Evolutionary conservation across 2,329 filamentous ascomycete species (phyloP).

Genomic region (Hypoxylon sp.): DNA sequence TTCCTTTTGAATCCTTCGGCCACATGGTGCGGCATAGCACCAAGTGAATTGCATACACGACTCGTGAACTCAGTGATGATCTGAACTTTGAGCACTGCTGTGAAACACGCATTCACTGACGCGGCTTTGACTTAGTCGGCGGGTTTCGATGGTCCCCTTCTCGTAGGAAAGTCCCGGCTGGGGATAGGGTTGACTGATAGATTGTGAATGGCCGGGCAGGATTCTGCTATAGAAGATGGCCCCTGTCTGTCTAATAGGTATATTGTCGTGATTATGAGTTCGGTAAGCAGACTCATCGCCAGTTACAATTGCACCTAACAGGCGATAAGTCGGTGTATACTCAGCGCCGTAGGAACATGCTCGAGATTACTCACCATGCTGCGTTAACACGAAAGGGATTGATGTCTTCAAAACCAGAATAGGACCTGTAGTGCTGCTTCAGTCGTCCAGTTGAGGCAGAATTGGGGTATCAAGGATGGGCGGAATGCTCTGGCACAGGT

Average conservation of each 20-base stretch:
- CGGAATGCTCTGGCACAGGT: background rate
- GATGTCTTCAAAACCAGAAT: background rate
- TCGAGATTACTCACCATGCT: background rate
- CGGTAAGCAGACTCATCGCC: background rate
- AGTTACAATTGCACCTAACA: background rate
- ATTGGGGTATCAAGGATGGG: background rate
- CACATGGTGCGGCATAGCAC: background rate
- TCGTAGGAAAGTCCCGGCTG: background rate
- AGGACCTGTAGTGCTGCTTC: background rate
- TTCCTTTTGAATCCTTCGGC: conserved; percentile 15
- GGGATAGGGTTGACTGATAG: background rate
- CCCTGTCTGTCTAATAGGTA: background rate
- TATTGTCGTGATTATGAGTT: background rate
- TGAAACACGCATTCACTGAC: background rate
- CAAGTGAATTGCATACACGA: conserved; percentile 2
- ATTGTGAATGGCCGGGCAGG: background rate
- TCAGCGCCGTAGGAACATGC: background rate
- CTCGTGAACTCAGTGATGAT: background rate
- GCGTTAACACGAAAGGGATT: background rate
- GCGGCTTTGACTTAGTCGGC: background rate
- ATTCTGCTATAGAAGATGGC: background rate
- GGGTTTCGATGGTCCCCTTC: background rate
- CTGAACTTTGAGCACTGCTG: background rate
- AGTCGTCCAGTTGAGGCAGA: background rate
- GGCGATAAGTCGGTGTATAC: background rate